phyloP scores from a whole-genome alignment of 2,329 filamentous ascomycete genomes.

The Ophiostoma himal-ulmi region DNA sequence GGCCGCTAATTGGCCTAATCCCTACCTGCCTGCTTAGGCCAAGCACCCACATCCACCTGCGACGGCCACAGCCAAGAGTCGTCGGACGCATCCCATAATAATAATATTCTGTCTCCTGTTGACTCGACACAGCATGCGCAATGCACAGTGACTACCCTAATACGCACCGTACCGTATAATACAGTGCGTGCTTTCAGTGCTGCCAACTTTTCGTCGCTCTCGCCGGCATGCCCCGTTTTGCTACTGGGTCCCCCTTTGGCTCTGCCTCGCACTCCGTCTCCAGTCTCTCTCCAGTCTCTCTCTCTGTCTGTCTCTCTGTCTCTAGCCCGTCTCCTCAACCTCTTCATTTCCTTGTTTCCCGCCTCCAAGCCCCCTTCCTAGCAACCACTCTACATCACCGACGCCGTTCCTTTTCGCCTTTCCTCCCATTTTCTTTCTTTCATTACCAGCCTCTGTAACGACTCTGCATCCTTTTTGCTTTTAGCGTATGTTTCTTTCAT shows the following conservation, averaged over 20 bases:
- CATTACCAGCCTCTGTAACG: conserved; percentile 11
- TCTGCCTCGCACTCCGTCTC: neutral
- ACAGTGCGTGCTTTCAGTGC: conserved; percentile 6
- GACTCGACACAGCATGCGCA: neutral
- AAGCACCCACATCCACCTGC: conserved; percentile 13
- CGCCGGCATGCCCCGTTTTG: conserved; percentile 7
- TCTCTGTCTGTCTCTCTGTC: neutral
- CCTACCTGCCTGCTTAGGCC: conserved; percentile 16
- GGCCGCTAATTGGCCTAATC: conserved; percentile 16
- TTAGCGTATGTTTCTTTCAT: neutral
- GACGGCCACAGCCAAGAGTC: conserved; percentile 15
- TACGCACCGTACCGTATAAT: neutral
- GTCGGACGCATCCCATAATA: neutral
- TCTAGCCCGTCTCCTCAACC: conserved; percentile 8
- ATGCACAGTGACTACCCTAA: neutral
- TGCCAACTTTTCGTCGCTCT: conserved; percentile 23
- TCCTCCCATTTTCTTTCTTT: neutral
- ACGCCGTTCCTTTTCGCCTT: neutral
- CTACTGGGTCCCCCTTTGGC: conserved; percentile 7
- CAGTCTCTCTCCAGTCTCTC: neutral
- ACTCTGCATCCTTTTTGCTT: neutral
- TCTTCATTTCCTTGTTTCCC: conserved; percentile 12
- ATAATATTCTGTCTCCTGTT: no score
- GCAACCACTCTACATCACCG: conserved; percentile 5
- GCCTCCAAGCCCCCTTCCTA: neutral